Evolutionary conservation across 352 stramenopile species (phyloP).

Genomic region (Globisporangium parvum): DNA sequence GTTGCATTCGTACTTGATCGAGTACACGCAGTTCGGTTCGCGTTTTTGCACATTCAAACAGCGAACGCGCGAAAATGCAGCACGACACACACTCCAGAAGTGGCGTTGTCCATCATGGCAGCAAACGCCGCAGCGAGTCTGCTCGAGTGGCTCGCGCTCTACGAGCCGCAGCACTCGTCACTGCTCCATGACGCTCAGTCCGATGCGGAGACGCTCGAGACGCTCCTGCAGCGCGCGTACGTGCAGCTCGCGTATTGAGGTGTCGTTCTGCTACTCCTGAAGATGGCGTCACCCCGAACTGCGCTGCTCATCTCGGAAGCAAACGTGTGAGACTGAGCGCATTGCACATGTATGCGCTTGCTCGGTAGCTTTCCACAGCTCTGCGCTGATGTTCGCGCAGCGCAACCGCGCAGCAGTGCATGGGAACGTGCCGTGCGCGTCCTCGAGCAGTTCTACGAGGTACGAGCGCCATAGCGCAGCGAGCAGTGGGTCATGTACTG

Average conservation of each 20-base stretch:
- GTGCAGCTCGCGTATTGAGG: no score
- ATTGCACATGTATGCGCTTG: not conserved
- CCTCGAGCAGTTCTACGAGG: constrained; percentile 57
- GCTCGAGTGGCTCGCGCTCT: constrained; percentile 26
- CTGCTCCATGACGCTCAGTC: not conserved
- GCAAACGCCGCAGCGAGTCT: constrained; percentile 20
- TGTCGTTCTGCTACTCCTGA: no score
- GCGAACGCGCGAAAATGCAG: not conserved
- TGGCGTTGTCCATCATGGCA: constrained; percentile 3
- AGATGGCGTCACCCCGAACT: not conserved
- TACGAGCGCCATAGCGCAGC: constrained; percentile 7
- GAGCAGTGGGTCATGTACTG: no score
- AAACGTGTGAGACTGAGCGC: not conserved
- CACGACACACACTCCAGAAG: not conserved
- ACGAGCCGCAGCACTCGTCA: constrained; percentile 6
- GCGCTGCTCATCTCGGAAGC: not conserved
- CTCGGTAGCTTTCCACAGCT: constrained; percentile 22
- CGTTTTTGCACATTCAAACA: no score
- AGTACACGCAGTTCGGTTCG: no score
- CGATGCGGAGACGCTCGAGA: constrained; percentile 12
- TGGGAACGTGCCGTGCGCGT: constrained; percentile 17
- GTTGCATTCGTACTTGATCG: no score
- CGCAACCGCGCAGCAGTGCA: not conserved
- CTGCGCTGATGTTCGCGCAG: constrained; percentile 13
- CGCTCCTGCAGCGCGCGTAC: constrained; percentile 19